These are phyloP conservation scores for Teunomyces pallodes DNA, from an alignment of 805 yeast species.

Conservation along the genomic window DNA sequence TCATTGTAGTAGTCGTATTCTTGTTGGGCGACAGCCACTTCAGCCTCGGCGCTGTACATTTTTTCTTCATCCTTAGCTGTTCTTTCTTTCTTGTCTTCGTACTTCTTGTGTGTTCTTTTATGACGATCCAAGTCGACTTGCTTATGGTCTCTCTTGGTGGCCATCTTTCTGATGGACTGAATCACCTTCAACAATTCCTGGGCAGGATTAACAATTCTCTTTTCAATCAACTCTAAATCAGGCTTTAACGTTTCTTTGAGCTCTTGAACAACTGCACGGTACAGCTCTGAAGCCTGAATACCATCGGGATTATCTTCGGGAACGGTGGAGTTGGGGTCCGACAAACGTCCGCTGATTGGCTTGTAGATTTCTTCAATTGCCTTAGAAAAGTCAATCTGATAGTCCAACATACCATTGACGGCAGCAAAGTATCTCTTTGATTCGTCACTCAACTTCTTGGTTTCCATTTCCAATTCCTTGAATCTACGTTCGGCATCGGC, in stretches of 20 bases:
- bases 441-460: slow-evolving; percentile 86
- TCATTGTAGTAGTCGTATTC: slow-evolving; percentile 96
- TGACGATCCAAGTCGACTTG: slow-evolving; percentile 91
- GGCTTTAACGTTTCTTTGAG: slow-evolving; percentile 85
- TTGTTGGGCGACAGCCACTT: slow-evolving; percentile 85
- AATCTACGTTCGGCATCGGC: slow-evolving; percentile 95
- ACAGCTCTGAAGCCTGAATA: slow-evolving; percentile 89
- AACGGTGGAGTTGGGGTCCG: slow-evolving; percentile 81
- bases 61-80: slow-evolving; percentile 89
- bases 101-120: slow-evolving; percentile 63
- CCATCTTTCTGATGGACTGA: slow-evolving; percentile 84
- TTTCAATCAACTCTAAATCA: slow-evolving; percentile 87
- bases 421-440: slow-evolving; percentile 87
- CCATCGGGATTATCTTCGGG: slow-evolving; percentile 98
- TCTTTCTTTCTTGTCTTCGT: slow-evolving; percentile 78
- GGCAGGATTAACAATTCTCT: slow-evolving; percentile 87
- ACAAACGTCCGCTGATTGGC: slow-evolving; percentile 89
- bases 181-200: slow-evolving; percentile 84
- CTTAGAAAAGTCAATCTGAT: slow-evolving; percentile 92
- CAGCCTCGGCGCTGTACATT: slow-evolving; percentile 85
- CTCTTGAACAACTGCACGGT: slow-evolving; percentile 82
- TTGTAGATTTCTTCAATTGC: slow-evolving; percentile 94
- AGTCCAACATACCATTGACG: slow-evolving; percentile 88
- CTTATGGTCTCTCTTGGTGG: slow-evolving; percentile 92
- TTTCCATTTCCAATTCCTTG: slow-evolving; percentile 85